Evolutionary conservation across 2,329 filamentous ascomycete species (phyloP), one percentile per base, ranked within the genome.

Genomic region (Fusarium caatingaense): DNA sequence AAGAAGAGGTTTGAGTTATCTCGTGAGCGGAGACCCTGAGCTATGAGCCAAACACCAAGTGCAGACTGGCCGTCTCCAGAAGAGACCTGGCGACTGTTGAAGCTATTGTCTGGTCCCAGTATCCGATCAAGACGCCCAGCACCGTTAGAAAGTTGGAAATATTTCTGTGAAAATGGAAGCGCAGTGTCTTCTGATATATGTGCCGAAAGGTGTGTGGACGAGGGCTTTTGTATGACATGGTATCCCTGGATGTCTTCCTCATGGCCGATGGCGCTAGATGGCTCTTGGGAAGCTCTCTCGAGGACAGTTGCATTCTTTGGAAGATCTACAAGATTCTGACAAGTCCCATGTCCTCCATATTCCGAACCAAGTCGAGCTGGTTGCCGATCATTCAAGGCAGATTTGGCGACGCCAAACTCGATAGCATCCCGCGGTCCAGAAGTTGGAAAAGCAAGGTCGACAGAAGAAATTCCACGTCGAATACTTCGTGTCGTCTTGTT

Each of bases 341-440:
- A 12, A 6, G 46, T 25, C 7, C 23, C 57, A 30, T 50, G 69
- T 27, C 41, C 40, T 25, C 20, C 32, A 8, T 65, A 56, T 16
- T 69, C 44, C 58, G n/a, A 40, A 11, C 50, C 57, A 21, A 55
- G 23, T 11, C 25, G 44, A 13, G 41, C 20, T 15, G 49, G 30
- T 25, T 53, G 60, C 7, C 37, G 34, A 25, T 66, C 56, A 9
- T 25, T 47, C 8, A 50, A 55, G 23, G 59, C 47, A 15, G 58
- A 59, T 8, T 60, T 69, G 23, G 34, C 59, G 44, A 78, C 72
- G n/a, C 70, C 68, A 56, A 86, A 86, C 66, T 86, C 84, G 42
- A 86, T 80, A n/a, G 79, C 80, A 71, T 87, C 84, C 64, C 85
- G 78, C 20, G 84, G 84, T 2, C 84, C 84, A 51, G 78, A 77